Evolutionary conservation across 2,329 filamentous ascomycete genomes (phyloP).

Genomic region (Trichoderma sp.): DNA sequence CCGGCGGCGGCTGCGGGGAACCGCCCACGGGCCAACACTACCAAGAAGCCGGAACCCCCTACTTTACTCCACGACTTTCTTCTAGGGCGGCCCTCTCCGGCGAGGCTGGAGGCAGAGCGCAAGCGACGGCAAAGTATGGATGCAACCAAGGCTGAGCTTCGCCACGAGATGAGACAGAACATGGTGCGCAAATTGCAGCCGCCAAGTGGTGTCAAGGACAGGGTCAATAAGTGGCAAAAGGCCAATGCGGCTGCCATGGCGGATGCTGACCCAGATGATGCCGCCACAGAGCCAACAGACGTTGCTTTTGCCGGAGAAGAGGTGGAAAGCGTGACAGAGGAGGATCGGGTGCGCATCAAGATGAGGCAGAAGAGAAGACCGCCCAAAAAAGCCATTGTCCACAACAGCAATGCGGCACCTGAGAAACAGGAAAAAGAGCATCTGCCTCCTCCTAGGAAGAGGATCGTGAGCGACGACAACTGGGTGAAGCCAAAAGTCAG

Average conservation of each 20-base stretch:
- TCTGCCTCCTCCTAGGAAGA: constrained; percentile 71
- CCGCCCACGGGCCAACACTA: constrained; percentile 36
- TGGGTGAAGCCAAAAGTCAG: constrained; percentile 67
- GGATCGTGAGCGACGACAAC: constrained; percentile 88
- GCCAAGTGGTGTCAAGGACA: constrained; percentile 68
- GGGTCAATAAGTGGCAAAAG: constrained; percentile 83
- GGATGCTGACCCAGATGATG: constrained; percentile 48
- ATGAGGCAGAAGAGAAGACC: constrained; percentile 45
- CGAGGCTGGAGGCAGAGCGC: constrained; percentile 51
- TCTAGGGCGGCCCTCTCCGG: constrained; percentile 53
- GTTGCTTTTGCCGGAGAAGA: constrained; percentile 59
- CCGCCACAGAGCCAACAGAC: constrained; percentile 58
- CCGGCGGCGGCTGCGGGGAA: constrained; percentile 36
- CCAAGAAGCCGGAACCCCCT: constrained; percentile 38
- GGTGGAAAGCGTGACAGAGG: constrained; percentile 55
- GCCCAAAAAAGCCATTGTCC: constrained; percentile 26
- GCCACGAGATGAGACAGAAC: constrained; percentile 55
- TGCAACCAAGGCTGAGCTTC: constrained; percentile 51
- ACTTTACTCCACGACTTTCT: constrained; percentile 57
- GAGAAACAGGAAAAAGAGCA: constrained; percentile 31
- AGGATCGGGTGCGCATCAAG: constrained; percentile 58
- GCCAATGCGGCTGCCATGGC: constrained; percentile 65
- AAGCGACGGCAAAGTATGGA: constrained; percentile 57
- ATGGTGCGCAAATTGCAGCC: constrained; percentile 57
- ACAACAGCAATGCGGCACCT: constrained; percentile 22